A percentile compares a stretch with the other conserved stretches of the same genome.
Evolutionary conservation across 495 filamentous ascomycete species (phyloP).

Genomic region (Oleoguttula mirabilis): DNA sequence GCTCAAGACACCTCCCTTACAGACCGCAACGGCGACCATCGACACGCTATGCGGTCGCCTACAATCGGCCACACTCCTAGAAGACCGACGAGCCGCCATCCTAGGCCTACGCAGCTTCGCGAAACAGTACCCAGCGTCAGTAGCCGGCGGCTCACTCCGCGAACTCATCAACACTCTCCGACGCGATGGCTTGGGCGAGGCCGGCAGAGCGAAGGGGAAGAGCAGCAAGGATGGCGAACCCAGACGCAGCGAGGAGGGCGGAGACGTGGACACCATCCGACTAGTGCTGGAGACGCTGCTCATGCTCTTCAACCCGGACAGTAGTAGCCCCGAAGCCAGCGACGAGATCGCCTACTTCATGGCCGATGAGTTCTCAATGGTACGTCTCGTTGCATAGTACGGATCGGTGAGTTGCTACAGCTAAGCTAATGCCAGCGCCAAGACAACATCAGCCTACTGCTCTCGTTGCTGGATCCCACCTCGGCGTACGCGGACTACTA

Average conservation of each 20-base stretch:
- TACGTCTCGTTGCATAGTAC: no score
- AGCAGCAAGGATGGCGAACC: slow-evolving; percentile 5
- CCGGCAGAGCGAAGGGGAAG: slow-evolving; percentile 30
- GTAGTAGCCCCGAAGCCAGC: slow-evolving; percentile 74
- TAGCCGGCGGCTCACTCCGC: slow-evolving; percentile 81
- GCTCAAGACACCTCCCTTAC: slow-evolving; percentile 32
- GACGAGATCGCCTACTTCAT: slow-evolving; percentile 96
- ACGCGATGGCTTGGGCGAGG: slow-evolving; percentile 60
- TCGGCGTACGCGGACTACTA: slow-evolving; percentile 59
- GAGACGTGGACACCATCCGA: slow-evolving; percentile 89
- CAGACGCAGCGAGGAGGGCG: slow-evolving; percentile 5
- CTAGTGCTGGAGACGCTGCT: slow-evolving; percentile 87
- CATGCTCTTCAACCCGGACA: slow-evolving; percentile 75
- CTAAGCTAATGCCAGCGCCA: slow-evolving; percentile 57
- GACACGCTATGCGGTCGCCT: slow-evolving; percentile 75
- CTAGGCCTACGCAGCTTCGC: slow-evolving; percentile 89
- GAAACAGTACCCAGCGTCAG: slow-evolving; percentile 87
- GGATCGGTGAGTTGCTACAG: slow-evolving; percentile 7
- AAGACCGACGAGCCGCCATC: slow-evolving; percentile 87
- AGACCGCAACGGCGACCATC: slow-evolving; percentile 90
- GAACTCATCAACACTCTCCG: slow-evolving; percentile 73
- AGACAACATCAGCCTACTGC: slow-evolving; percentile 87
- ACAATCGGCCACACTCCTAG: slow-evolving; percentile 74
- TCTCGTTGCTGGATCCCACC: slow-evolving; percentile 70
- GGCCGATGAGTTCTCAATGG: slow-evolving; percentile 95